Base-by-base conservation (phyloP, 345 rosid genomes). In the Eucalyptus pauciflora region DNA sequence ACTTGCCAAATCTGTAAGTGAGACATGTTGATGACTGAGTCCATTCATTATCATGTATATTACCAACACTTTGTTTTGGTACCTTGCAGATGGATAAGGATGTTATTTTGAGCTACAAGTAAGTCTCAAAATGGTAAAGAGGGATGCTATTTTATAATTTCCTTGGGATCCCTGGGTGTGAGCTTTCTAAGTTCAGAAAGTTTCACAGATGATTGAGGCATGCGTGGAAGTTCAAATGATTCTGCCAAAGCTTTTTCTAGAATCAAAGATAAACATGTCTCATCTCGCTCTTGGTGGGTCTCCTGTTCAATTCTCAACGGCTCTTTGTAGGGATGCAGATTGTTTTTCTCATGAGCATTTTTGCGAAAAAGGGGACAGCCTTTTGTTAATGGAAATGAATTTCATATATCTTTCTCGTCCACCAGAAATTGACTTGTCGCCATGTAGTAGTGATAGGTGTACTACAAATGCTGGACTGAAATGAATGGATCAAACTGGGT, bases 31-130 rank as follows among this genome's bases (percentile, higher is more conserved):
- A 90, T 86, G 64, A 50, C 45, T 18, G 22, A 79, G 24, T 52
- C 41, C 49, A 51, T 69, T 86, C 56, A 87, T 50, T 46, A 46
- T 88, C 88, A 45, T 86, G 13, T 62, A 16, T 24, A 48, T 67
- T 27, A 43, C 62, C 45, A 79, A 67, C 37, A 54, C 20, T 33
- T 15, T 37, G 49, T 91, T 76, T 58, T 85, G 88, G 88, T 54
- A 92, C 87, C 86, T 46, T 93, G 94, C 95, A 96, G 99, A 93
- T 92, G 91, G 93, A 95, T 79, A 91, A 91, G 81, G 98, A 96
- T 85, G 90, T 91, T 50, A 91, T 86, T 91, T 88, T 69, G 80
- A 87, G 85, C 45, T 13, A 64, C 49, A 7, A 76, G 54, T 76
- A 69, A 71, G 45, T 31, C n/a, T 33, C 85, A 13, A 33, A 52